Base-by-base conservation (phyloP, 805 yeast species). In the Ogataea saltuana region DNA sequence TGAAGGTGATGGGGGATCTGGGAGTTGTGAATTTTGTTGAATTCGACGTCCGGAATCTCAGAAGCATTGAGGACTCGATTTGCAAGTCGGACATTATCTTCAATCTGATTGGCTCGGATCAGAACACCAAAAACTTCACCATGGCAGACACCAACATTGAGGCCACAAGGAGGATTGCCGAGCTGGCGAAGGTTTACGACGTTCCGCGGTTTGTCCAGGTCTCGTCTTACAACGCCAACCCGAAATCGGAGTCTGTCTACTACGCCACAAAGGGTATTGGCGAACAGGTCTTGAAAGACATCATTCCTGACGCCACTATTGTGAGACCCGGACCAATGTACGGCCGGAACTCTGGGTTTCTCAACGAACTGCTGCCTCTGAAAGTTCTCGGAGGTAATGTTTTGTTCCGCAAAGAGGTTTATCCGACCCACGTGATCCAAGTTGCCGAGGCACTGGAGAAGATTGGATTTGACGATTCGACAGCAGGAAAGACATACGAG, bases 11-110 rank as follows among this genome's bases (percentile, higher is more conserved):
- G 36, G 96, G 96, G 34, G 96, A 88, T 64, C 76, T 87, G 52
- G 96, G 96, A 23, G 95, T 88, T 33, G 88, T 88, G 22, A 85
- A 84, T 67, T 83, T 81, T 63, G 79, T 85, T 50, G 96, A 88
- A 65, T 79, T 85, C 57, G 96, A 88, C 63, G 70, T 88, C 50
- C 75, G 96, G 65, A 88, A 88, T 69, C 53, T 85, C 56, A 69
- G 81, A 58, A 79, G 88, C 11, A 81, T 88, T 50, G 85, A 85
- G 61, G 86, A 85, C 52, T 70, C 87, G 9, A 88, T 88, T 32
- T 81, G 83, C 53, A 81, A 84, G 65, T 81, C 91, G 3, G 96
- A 88, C 60, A 84, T 88, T 44, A 95, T 88, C 7, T 82, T 72
- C 70, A 88, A 88, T 68, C 71, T 86, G 63, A 72, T 87, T 47